Evolutionary conservation across 2,329 filamentous ascomycete genomes (phyloP).

Genomic region (Penicillium sp.): DNA sequence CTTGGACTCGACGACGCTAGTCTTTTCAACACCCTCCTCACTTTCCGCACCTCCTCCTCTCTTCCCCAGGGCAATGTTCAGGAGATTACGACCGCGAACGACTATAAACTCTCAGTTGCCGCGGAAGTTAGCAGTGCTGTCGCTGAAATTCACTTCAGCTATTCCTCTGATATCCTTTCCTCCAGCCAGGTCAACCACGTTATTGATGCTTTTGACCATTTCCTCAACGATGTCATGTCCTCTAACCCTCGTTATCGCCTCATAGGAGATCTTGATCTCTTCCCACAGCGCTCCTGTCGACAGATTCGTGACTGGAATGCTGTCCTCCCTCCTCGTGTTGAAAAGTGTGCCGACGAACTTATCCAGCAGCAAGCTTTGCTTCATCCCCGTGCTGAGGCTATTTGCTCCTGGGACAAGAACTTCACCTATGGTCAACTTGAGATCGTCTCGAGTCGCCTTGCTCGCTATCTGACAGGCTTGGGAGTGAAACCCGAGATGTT

Average conservation of each 20-base stretch:
- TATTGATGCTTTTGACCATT: constrained; percentile 38
- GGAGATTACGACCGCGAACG: constrained; percentile 11
- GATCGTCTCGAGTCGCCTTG: constrained; percentile 40
- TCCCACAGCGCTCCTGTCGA: constrained; percentile 35
- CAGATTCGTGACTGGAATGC: constrained; percentile 41
- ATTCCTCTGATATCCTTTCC: constrained; percentile 57
- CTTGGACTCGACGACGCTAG: constrained; percentile 28
- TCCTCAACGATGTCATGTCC: constrained; percentile 33
- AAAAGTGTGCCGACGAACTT: constrained; percentile 42
- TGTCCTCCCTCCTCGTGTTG: constrained; percentile 30
- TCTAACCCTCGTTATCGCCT: constrained; percentile 9
- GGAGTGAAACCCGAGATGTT: constrained; percentile 46
- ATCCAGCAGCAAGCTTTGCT: constrained; percentile 37
- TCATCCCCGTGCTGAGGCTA: constrained; percentile 31
- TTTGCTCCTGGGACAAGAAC: constrained; percentile 42
- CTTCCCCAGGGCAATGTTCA: constrained; percentile 8
- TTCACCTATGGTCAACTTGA: constrained; percentile 45
- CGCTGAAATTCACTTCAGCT: constrained; percentile 57
- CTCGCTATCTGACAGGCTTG: constrained; percentile 39
- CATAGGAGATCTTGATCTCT: constrained; percentile 36
- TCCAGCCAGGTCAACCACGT: constrained; percentile 34
- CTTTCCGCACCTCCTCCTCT: constrained; percentile 18
- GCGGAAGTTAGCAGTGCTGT: constrained; percentile 29
- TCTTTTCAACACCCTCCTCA: constrained; percentile 39
- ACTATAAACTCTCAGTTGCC: constrained; percentile 34